Evolutionary conservation across 129 eudicot species (phyloP), one percentile per base, ranked within the genome.

Genomic region (Flaveria linearis): DNA sequence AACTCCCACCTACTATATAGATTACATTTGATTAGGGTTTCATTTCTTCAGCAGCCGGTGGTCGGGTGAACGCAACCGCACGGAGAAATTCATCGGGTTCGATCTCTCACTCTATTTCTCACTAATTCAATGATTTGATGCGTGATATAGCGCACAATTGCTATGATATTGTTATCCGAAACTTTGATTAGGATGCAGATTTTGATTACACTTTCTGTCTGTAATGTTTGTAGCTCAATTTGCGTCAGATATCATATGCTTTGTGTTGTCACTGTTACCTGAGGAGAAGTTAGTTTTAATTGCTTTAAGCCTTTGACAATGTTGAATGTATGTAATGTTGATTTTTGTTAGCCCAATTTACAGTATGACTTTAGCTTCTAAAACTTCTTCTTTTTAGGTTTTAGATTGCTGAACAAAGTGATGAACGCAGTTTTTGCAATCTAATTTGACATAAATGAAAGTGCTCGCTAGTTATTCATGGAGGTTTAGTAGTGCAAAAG

Each of bases 1-100:
- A 57, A 58, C 16, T 25, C 36, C 33, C 30, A 7, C 45, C 45
- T 28, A 30, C 22, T 4, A 5, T 14, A 28, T 63, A 63, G 14
- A 28, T 63, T 30, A 15, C 22, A 63, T 63, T 30, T 30, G 46
- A 63, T 14, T 63, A 63, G 69, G 69, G 69, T 63, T 63, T 3
- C 69, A 16, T 63, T 56, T 63, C 42, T 23, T 61, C 41, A 9
- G 67, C 65, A 61, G 41, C 67, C 67, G 46, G 15, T 63, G 6
- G 15, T 63, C 23, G 13, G 69, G 16, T 30, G 16, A 63, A 30
- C 69, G 20, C 66, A 60, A 23, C 66, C 13, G 39, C n/a, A 14
- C 39, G 41, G 22, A 14, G 69, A 46, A 63, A 14, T 7, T 63
- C 15, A 33, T 63, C 46, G 0, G 69, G 69, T 63, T 63, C 46